Percentiles rank a stretch among this genome's conserved stretches.
These are phyloP conservation scores for Clarireedia paspali DNA, from an alignment of 2,329 filamentous ascomycete genomes.

Conservation along the genomic window DNA sequence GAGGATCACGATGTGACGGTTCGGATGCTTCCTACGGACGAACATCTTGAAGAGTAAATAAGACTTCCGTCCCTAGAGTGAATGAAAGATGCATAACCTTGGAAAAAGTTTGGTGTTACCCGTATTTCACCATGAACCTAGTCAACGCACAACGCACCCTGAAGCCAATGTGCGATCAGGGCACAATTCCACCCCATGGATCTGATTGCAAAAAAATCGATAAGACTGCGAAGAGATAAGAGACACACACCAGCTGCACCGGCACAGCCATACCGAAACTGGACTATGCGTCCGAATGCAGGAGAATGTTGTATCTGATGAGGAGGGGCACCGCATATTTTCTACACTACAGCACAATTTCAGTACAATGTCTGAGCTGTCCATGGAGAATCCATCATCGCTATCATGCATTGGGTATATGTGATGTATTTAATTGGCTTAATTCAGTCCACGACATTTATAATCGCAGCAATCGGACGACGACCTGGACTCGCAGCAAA, in stretches of 20 bases:
- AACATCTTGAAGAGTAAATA: not conserved
- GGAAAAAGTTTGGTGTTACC: not conserved
- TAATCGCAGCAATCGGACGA: not conserved
- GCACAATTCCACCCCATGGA: slow-evolving; percentile 7
- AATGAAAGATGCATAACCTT: not conserved
- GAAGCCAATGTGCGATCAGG: slow-evolving; percentile 8
- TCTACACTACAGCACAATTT: not conserved
- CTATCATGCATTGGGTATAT: not conserved
- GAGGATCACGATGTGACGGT: not conserved
- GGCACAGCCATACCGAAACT: not conserved
- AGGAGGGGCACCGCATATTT: slow-evolving; percentile 3
- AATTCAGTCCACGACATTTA: not conserved
- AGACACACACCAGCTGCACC: not conserved
- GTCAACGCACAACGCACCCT: not conserved
- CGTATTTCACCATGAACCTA: not conserved
- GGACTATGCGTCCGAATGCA: slow-evolving; percentile 5
- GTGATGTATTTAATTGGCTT: not conserved
- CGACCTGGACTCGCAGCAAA: no score
- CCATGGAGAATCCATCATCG: not conserved
- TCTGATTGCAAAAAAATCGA: not conserved
- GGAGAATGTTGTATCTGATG: slow-evolving; percentile 6
- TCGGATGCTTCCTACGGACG: not conserved
- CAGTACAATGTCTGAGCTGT: slow-evolving; percentile 5
- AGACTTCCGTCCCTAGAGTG: not conserved
- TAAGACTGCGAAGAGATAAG: slow-evolving; percentile 8